A percentile compares a stretch with the other conserved stretches of the same genome.
phyloP scores from a whole-genome alignment of 805 yeast species.

The Tetrapisispora arboricola region DNA sequence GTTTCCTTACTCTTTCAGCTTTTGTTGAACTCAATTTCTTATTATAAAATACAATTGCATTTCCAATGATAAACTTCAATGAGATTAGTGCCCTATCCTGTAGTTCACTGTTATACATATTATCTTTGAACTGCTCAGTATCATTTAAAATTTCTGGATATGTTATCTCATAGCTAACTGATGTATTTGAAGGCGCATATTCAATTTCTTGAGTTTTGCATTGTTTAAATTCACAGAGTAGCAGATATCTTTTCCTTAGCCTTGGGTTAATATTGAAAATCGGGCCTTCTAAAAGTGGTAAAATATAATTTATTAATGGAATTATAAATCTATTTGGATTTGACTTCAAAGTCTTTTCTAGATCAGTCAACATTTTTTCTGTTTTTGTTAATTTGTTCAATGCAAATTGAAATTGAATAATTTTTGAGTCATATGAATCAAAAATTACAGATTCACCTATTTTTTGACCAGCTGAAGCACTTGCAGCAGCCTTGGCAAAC shows the following conservation, averaged over 20 bases:
- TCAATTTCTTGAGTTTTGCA: slow-evolving; percentile 19
- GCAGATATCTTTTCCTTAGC: slow-evolving; percentile 31
- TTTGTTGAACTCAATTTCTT: slow-evolving; percentile 23
- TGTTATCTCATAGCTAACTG: slow-evolving; percentile 12
- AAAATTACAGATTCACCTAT: slow-evolving; percentile 26
- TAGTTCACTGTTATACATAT: slow-evolving; percentile 17
- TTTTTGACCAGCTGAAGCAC: slow-evolving; percentile 26
- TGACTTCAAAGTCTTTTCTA: slow-evolving; percentile 20
- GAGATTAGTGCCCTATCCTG: slow-evolving; percentile 22
- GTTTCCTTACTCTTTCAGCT: slow-evolving; percentile 23
- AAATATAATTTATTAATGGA: slow-evolving; percentile 29
- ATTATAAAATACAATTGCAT: slow-evolving; percentile 23
- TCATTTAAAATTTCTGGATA: slow-evolving; percentile 14
- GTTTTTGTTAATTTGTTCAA: slow-evolving; percentile 36
- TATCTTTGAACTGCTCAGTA: slow-evolving; percentile 7
- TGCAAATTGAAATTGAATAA: slow-evolving; percentile 50
- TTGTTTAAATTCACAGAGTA: slow-evolving; percentile 24
- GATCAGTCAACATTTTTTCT: slow-evolving; percentile 25
- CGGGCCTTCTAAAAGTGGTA: slow-evolving; percentile 32
- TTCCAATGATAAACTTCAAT: slow-evolving; percentile 18
- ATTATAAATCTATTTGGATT: slow-evolving; percentile 19
- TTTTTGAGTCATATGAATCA: slow-evolving; percentile 44
- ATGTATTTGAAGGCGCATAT: slow-evolving; percentile 10
- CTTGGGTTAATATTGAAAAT: slow-evolving; percentile 33
- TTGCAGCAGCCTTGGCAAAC: slow-evolving; percentile 30